These are phyloP conservation scores for Trichoderma koningii DNA, from an alignment of 2,329 filamentous ascomycete genomes.

Conservation along the genomic window DNA sequence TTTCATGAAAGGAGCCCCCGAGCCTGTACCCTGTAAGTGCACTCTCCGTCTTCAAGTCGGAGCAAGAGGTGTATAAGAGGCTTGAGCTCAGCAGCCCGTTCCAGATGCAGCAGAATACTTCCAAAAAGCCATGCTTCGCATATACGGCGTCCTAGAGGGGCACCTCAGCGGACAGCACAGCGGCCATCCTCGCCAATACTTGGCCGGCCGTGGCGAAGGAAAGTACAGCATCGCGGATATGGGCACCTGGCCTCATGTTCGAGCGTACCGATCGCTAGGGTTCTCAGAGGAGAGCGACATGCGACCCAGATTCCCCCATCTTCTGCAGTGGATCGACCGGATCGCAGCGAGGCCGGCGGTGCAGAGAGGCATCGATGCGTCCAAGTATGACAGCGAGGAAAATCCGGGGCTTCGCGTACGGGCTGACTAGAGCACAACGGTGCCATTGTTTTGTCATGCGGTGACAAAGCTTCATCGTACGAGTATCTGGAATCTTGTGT, in stretches of 20 bases:
- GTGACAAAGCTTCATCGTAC: neutral
- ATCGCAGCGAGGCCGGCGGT: constrained; percentile 8
- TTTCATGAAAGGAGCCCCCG: neutral
- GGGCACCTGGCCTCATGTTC: constrained; percentile 12
- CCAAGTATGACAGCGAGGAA: constrained; percentile 14
- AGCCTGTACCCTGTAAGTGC: constrained; percentile 2
- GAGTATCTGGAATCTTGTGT: neutral
- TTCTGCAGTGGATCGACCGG: constrained; percentile 16
- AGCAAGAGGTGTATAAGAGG: neutral
- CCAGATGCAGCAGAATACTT: constrained; percentile 5
- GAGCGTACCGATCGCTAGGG: neutral
- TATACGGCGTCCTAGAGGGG: constrained; percentile 1
- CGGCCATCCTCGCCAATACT: constrained; percentile 1
- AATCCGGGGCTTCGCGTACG: neutral
- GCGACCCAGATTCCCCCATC: constrained; percentile 12
- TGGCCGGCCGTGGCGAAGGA: constrained; percentile 6
- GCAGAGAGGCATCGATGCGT: constrained; percentile 8
- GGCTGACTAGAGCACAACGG: neutral
- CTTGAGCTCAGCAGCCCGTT: neutral
- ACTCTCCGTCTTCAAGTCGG: neutral
- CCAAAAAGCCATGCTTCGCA: constrained; percentile 3
- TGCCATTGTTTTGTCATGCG: too few species aligned
- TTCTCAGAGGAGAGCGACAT: constrained; percentile 6
- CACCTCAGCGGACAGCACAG: constrained; percentile 8
- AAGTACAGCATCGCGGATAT: constrained; percentile 15